Percentiles rank a stretch among this genome's conserved stretches.
Evolutionary conservation across 805 yeast species (phyloP).

Genomic region (Wickerhamomyces bovis): DNA sequence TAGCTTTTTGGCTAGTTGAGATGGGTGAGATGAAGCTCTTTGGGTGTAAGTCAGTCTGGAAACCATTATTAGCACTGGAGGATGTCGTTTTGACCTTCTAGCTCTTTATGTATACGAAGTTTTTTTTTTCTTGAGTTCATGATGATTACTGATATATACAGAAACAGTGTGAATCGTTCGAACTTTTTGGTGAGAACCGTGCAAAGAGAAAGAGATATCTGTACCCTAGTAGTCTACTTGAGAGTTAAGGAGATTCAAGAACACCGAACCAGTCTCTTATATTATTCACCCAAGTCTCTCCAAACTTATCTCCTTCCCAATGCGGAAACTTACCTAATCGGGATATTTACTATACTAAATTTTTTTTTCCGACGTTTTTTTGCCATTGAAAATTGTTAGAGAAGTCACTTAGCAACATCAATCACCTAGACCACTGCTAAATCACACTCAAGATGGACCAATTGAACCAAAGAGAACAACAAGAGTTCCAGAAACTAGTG

Average conservation of each 20-base stretch:
- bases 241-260: no score
- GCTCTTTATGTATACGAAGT: no score
- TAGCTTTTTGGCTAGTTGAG: conserved; percentile 75
- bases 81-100: not conserved
- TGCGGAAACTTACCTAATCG: not conserved
- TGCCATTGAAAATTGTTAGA: conserved; percentile 2
- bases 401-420: not conserved
- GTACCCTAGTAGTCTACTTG: no score
- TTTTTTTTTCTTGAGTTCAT: no score
- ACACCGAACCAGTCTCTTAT: no score
- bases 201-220: no score
- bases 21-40: conserved; percentile 65
- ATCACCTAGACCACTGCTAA: not conserved
- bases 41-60: conserved; percentile 44
- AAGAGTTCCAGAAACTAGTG: conserved; percentile 89
- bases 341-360: not conserved
- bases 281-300: not conserved
- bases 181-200: no score
- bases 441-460: conserved; percentile 65
- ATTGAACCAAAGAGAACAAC: conserved; percentile 92
- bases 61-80: conserved; percentile 9
- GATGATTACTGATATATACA: no score
- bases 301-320: not conserved
- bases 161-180: no score
- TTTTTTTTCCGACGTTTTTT: conserved; percentile 1